Evolutionary conservation across 306 rosid species (phyloP).

Genomic region (Gastrolobium bilobum): DNA sequence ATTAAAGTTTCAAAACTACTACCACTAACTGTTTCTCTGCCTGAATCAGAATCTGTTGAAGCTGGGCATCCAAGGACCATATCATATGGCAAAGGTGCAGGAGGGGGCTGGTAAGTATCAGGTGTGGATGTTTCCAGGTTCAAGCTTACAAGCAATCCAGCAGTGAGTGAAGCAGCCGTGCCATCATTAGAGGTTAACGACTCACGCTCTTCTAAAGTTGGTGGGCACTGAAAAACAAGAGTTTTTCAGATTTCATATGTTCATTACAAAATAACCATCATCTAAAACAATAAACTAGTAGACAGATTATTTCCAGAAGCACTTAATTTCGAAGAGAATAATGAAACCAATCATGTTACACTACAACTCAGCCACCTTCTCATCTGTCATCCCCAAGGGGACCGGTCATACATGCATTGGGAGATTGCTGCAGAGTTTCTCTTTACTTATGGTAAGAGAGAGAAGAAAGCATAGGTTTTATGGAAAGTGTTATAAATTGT

Average conservation of each 20-base stretch:
- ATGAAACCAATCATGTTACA: conserved; percentile 18
- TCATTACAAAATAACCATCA: conserved; percentile 17
- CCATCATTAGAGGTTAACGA: conserved; percentile 59
- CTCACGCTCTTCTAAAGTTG: conserved; percentile 67
- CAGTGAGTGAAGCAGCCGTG: conserved; percentile 54
- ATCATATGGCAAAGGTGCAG: conserved; percentile 84
- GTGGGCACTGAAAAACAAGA: conserved; percentile 70
- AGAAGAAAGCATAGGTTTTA: conserved; percentile 7
- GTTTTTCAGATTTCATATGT: conserved; percentile 21
- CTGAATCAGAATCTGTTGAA: conserved; percentile 66
- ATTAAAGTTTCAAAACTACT: conserved; percentile 65
- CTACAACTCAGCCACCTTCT: conserved; percentile 11
- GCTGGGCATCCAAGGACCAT: conserved; percentile 62
- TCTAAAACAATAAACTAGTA: conserved; percentile 14
- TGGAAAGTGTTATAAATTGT: conserved; percentile 21
- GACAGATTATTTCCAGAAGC: conserved; percentile 28
- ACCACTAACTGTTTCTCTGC: conserved; percentile 60
- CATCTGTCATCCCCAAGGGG: background rate
- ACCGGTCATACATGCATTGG: background rate
- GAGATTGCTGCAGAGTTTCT: conserved; percentile 11
- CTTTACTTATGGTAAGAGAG: conserved; percentile 15
- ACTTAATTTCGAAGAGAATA: conserved; percentile 25
- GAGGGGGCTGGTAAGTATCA: conserved; percentile 84
- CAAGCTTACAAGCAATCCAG: conserved; percentile 66
- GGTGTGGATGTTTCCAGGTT: conserved; percentile 70